Evolutionary conservation across 139 green algal genomes (phyloP).

Genomic region (Chlorella ohadii): DNA sequence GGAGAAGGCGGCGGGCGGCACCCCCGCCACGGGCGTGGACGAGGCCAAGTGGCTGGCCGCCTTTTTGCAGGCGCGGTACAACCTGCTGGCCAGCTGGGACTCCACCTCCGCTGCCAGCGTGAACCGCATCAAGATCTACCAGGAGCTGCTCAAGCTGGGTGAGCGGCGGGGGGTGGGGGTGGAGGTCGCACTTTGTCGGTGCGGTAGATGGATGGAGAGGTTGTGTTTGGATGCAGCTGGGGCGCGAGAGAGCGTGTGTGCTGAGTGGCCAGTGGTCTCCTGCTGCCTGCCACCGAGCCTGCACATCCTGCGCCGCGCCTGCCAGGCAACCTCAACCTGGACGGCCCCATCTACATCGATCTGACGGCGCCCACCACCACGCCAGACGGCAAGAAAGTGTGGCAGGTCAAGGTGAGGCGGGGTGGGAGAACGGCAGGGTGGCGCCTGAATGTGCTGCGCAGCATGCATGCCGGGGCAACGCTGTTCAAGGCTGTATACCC

Average conservation of each 20-base stretch:
- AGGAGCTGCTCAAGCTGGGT: slow-evolving; percentile 14
- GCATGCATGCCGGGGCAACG: no score
- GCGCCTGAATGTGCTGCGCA: no score
- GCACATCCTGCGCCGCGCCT: background rate
- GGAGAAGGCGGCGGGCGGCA: slow-evolving; percentile 28
- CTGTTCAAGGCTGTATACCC: no score
- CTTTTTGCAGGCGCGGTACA: slow-evolving; percentile 32
- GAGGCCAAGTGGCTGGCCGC: slow-evolving; percentile 36
- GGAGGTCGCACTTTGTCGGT: no score
- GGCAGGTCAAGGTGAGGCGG: slow-evolving; percentile 15
- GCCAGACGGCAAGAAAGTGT: slow-evolving; percentile 17
- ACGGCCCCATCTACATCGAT: slow-evolving; percentile 49
- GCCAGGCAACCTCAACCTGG: slow-evolving; percentile 39
- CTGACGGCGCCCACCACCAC: slow-evolving; percentile 1
- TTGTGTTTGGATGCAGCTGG: no score
- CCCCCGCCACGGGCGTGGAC: slow-evolving; percentile 29
- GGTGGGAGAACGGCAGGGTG: background rate
- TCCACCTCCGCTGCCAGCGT: background rate
- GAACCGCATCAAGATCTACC: slow-evolving; percentile 36
- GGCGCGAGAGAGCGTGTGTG: no score
- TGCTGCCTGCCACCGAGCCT: background rate
- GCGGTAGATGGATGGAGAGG: no score
- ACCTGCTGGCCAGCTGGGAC: slow-evolving; percentile 20
- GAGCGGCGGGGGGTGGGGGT: background rate
- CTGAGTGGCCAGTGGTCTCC: background rate